These are phyloP conservation scores for Closterium sp. DNA, from an alignment of 139 green algal species.

Conservation along the genomic window DNA sequence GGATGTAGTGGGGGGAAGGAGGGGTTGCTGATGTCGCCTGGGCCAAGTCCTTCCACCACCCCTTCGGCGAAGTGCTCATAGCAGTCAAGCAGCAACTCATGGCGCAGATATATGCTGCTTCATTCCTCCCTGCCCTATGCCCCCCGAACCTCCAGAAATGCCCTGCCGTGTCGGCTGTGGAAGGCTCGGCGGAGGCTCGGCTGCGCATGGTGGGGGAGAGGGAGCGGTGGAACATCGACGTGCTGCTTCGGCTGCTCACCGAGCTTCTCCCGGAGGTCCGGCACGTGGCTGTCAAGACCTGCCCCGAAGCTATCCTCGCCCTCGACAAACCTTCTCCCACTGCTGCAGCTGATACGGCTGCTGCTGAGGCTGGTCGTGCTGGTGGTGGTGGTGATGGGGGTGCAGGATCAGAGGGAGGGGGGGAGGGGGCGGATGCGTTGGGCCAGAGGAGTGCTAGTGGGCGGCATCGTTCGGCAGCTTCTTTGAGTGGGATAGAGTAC, in stretches of 20 bases:
- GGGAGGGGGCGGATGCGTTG: slow-evolving; percentile 1
- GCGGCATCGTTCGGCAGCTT: neutral
- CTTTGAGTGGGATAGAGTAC: neutral
- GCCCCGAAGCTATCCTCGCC: slow-evolving; percentile 5
- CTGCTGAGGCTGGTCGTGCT: neutral
- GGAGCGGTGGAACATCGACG: slow-evolving; percentile 49
- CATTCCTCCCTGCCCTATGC: neutral
- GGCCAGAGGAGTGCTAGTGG: neutral
- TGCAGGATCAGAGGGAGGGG: slow-evolving; percentile 12
- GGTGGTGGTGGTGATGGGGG: neutral
- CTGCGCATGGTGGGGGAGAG: slow-evolving; percentile 40
- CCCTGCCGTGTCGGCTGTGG: slow-evolving; percentile 29
- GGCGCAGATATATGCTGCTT: too few relatives aligned
- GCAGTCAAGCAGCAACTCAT: too few relatives aligned
- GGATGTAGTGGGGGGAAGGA: too few relatives aligned
- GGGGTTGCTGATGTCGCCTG: too few relatives aligned
- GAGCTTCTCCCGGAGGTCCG: slow-evolving; percentile 3
- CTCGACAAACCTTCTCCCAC: neutral
- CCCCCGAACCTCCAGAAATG: slow-evolving; percentile 17
- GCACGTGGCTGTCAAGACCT: slow-evolving; percentile 20
- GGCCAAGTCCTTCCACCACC: too few relatives aligned
- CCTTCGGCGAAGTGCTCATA: too few relatives aligned
- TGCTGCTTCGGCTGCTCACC: slow-evolving; percentile 46
- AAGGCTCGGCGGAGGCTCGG: slow-evolving; percentile 33
- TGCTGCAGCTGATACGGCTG: neutral